These are phyloP conservation scores for Fusarium duplospermum DNA, from an alignment of 2,329 filamentous ascomycete species.

Conservation along the genomic window DNA sequence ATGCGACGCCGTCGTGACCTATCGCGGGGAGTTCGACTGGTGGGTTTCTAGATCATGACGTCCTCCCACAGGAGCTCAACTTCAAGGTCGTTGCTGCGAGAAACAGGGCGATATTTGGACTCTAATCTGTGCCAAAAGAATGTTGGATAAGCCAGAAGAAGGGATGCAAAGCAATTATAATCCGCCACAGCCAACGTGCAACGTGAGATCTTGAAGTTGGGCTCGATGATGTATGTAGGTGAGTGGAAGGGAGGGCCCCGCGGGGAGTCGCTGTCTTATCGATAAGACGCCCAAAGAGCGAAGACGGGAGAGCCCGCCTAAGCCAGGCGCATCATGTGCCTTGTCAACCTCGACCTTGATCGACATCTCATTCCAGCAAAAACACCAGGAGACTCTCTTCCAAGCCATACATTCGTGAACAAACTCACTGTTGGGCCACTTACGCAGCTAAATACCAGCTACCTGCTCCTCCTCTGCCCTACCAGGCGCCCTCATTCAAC, in stretches of 20 bases:
- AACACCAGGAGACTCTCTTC: neutral
- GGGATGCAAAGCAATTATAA: slow-evolving; percentile 16
- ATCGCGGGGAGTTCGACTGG: slow-evolving; percentile 38
- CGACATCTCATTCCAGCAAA: neutral
- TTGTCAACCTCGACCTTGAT: slow-evolving; percentile 21
- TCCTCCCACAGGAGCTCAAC: slow-evolving; percentile 27
- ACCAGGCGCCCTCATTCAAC: neutral
- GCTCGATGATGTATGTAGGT: slow-evolving; percentile 39
- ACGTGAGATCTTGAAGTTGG: slow-evolving; percentile 25
- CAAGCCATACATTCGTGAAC: neutral
- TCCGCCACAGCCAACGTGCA: slow-evolving; percentile 24
- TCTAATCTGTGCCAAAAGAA: slow-evolving; percentile 23
- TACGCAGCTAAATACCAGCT: neutral
- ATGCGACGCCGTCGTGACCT: slow-evolving; percentile 40
- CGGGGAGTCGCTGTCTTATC: slow-evolving; percentile 44
- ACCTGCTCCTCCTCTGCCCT: neutral
- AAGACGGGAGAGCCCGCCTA: neutral
- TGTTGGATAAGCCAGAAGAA: slow-evolving; percentile 14
- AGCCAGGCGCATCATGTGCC: slow-evolving; percentile 31
- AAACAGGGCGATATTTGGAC: neutral
- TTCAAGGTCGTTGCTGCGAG: slow-evolving; percentile 3
- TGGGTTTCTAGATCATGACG: slow-evolving; percentile 52
- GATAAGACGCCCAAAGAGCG: slow-evolving; percentile 40
- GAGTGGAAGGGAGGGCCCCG: slow-evolving; percentile 16
- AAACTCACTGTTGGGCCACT: neutral